Evolutionary conservation across 495 filamentous ascomycete genomes (phyloP).

Genomic region (Aspergillus panamensis): DNA sequence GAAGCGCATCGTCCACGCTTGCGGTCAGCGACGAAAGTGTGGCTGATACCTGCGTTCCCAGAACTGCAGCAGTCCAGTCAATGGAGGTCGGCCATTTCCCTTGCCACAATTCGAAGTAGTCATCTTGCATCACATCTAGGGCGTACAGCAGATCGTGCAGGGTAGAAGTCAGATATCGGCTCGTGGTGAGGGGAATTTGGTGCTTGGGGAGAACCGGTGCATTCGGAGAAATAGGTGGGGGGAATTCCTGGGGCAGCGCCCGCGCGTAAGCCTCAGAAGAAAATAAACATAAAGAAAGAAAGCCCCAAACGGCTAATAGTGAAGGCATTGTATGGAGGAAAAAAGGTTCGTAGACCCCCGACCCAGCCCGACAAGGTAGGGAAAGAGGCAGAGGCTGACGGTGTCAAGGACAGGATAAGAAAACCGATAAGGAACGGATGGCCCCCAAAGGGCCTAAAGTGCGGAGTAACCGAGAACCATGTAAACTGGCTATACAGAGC

Average conservation of each 20-base stretch:
- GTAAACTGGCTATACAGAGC: neutral
- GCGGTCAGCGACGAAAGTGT: constrained; percentile 61
- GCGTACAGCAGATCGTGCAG: constrained; percentile 51
- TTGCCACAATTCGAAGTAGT: constrained; percentile 71
- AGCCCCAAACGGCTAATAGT: constrained; percentile 15
- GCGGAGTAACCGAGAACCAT: neutral
- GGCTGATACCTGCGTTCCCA: constrained; percentile 75
- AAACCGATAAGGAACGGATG: constrained; percentile 8
- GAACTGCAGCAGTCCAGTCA: constrained; percentile 91
- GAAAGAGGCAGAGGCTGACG: constrained; percentile 2
- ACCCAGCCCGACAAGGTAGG: neutral
- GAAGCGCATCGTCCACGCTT: constrained; percentile 24
- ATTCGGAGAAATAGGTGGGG: constrained; percentile 15
- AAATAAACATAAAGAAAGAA: constrained; percentile 26
- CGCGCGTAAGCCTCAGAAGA: constrained; percentile 28
- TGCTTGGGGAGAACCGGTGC: constrained; percentile 16
- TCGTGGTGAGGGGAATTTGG: constrained; percentile 16
- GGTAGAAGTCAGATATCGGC: constrained; percentile 25
- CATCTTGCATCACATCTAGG: constrained; percentile 69
- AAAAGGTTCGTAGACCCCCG: neutral
- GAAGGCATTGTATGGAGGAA: constrained; percentile 10
- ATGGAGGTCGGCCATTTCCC: constrained; percentile 85
- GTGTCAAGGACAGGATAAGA: constrained; percentile 7
- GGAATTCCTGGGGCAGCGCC: constrained; percentile 30
- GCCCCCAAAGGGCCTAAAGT: neutral